Base-by-base conservation (phyloP, 345 rosid genomes). In the Bruguiera gymnorhiza region DNA sequence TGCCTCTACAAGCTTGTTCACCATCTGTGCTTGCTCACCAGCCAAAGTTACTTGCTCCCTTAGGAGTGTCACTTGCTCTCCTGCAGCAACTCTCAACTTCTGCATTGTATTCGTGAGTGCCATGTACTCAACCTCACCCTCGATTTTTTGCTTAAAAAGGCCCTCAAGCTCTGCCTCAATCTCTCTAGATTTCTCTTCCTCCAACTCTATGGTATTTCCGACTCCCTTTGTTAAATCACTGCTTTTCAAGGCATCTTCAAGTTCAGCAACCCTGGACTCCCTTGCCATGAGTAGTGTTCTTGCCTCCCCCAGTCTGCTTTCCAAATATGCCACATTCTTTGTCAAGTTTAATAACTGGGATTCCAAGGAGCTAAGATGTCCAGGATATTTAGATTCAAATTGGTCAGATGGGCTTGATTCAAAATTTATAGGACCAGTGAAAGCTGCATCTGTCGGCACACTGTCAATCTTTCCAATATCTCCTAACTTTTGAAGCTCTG, bases 121-220 rank as follows among this genome's bases (percentile, higher is more conserved):
- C 37, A 92, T 71, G 83, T 80, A 82, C 76, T 85, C 91, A 6
- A 95, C 72, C 84, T 95, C 98, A 54, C 90, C 89, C 78, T 88
- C 90, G 4, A 92, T 82, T 87, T 86, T 92, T 75, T 84, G 88
- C 83, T 62, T 80, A 78, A 88, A 90, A 29, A 87, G 79, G 50
- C 78, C 80, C 75, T 90, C 97, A 10, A 87, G 67, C 65, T 81
- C 84, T 0, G 61, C 63, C 80, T 85, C 92, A 62, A 78, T 73
- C 78, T 82, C 89, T 75, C 68, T 51, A 60, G 59, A 71, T 65
- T 39, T 72, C 52, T 79, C 81, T 60, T 77, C 83, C 73, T 69
- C 75, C 36, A 65, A 50, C 68, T 73, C 83, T 58, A 69, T 36
- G 60, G 71, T 68, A 46, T 73, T 82, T 65, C 43, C 78, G 24